Percentiles rank a stretch among this genome's conserved stretches.
Conservation (phyloP, 345 rosid genomes). For the Brassica carinata region DNA sequence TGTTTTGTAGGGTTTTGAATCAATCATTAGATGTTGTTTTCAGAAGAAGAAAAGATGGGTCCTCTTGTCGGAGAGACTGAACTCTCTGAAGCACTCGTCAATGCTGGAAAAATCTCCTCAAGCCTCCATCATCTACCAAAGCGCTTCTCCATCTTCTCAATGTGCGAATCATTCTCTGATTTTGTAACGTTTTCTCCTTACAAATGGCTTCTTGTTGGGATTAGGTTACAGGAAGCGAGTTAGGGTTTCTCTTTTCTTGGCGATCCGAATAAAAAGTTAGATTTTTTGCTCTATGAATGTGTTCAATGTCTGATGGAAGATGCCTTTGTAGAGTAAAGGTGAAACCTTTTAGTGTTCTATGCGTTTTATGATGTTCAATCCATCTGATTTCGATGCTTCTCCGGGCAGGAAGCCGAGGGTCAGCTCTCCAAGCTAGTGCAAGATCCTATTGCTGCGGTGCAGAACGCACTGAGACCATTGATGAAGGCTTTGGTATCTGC, state of each 20-base stretch:
- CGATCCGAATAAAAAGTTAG: neutral
- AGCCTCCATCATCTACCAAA: constrained; percentile 51
- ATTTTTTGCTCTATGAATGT: neutral
- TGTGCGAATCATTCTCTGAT: constrained; percentile 43
- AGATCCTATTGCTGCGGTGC: constrained; percentile 49
- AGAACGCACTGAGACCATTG: constrained; percentile 54
- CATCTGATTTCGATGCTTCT: constrained; percentile 11
- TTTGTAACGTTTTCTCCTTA: neutral
- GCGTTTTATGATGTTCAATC: constrained; percentile 9
- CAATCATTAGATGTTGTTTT: neutral
- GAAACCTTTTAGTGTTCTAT: constrained; percentile 8
- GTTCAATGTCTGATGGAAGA: neutral
- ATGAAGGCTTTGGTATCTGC: constrained; percentile 63
- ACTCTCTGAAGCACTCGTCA: constrained; percentile 54
- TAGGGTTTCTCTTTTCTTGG: constrained; percentile 28
- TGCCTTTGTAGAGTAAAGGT: neutral
- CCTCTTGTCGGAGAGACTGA: constrained; percentile 40
- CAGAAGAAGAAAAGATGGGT: constrained; percentile 46
- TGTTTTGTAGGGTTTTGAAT: constrained; percentile 35
- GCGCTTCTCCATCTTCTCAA: constrained; percentile 55
- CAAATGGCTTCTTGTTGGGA: constrained; percentile 15
- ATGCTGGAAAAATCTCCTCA: constrained; percentile 58
- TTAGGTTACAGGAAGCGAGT: constrained; percentile 14
- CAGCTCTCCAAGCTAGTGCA: constrained; percentile 67
- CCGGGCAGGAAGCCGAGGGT: constrained; percentile 54